These are phyloP conservation scores for Pseudozyma pruni DNA, from an alignment of 1,284 basidiomycete genomes.

Conservation along the genomic window DNA sequence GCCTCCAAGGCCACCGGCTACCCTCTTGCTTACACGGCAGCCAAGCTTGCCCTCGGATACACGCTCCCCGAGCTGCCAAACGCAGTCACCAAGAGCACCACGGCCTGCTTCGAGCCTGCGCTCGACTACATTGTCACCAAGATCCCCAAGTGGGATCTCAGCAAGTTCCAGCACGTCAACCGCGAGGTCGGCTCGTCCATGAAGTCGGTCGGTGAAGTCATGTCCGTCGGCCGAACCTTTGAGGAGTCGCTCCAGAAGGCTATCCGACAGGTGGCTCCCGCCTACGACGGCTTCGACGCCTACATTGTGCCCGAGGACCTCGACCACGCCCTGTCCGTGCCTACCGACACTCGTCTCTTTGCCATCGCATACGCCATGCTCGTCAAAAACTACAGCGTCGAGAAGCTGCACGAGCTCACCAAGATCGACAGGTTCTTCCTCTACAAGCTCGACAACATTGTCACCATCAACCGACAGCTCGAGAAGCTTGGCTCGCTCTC, in stretches of 20 bases:
- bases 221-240: constrained; percentile 99
- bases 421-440: constrained; percentile 99
- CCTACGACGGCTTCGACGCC: constrained; percentile 75
- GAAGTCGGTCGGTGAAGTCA: constrained; percentile 99
- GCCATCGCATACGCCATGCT: constrained; percentile 98
- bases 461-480: constrained; percentile 69
- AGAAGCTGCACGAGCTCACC: constrained; percentile 89
- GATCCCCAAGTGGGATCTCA: constrained; percentile 98
- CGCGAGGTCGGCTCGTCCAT: constrained; percentile 95
- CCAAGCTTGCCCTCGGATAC: constrained; percentile 98
- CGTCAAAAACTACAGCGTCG: constrained; percentile 88
- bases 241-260: constrained; percentile 99
- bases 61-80: constrained; percentile 98
- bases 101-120: constrained; percentile 99
- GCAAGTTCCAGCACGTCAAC: constrained; percentile 96
- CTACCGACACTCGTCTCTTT: constrained; percentile 93
- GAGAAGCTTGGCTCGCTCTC: constrained; percentile 72
- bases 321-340: constrained; percentile 77
- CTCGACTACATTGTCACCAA: constrained; percentile 99
- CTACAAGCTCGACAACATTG: constrained; percentile 98
- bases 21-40: constrained; percentile 97
- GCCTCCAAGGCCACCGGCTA: constrained; percentile 99
- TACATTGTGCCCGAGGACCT: constrained; percentile 85
- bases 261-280: constrained; percentile 94
- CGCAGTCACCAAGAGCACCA: constrained; percentile 98